Percentiles rank a stretch among this genome's conserved stretches.
These are phyloP conservation scores for Polytrichum formosum DNA, from an alignment of 225 moss, liverwort and hornwort genomes.

Conservation along the genomic window DNA sequence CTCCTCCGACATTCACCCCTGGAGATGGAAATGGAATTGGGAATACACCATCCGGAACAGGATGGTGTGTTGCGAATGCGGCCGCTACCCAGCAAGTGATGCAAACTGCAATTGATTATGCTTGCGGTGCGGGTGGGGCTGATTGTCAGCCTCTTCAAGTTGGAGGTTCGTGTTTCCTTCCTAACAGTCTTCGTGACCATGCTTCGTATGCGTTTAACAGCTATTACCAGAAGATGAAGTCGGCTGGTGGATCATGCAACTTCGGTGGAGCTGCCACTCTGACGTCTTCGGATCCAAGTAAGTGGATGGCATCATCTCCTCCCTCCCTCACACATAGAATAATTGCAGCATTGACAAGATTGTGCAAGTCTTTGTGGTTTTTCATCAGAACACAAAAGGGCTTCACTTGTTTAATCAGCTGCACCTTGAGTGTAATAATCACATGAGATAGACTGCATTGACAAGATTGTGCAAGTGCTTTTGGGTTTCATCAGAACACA, in stretches of 20 bases:
- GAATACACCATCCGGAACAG: slow-evolving; percentile 28
- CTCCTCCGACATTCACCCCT: slow-evolving; percentile 30
- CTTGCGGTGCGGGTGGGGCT: slow-evolving; percentile 40
- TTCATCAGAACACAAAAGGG: too few species aligned
- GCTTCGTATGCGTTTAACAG: slow-evolving; percentile 55
- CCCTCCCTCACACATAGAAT: too few species aligned
- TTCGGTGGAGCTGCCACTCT: slow-evolving; percentile 47
- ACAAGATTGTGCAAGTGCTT: too few species aligned
- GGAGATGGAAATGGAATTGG: slow-evolving; percentile 7
- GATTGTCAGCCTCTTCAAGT: slow-evolving; percentile 43
- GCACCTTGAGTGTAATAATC: too few species aligned
- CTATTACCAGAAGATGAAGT: slow-evolving; percentile 42
- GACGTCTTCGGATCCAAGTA: slow-evolving; percentile 52
- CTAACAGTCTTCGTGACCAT: slow-evolving; percentile 38
- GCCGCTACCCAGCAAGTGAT: slow-evolving; percentile 3
- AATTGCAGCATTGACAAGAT: too few species aligned
- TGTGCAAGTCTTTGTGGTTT: too few species aligned
- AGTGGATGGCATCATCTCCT: slow-evolving; percentile 13
- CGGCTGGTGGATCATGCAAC: slow-evolving; percentile 46
- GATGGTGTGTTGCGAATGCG: slow-evolving; percentile 41
- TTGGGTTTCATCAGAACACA: too few species aligned
- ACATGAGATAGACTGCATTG: too few species aligned
- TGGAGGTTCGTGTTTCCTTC: slow-evolving; percentile 42
- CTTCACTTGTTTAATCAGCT: too few species aligned
- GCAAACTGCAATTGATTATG: slow-evolving; percentile 37